These are phyloP conservation scores for Penicillium robsamsonii DNA, from an alignment of 495 filamentous ascomycete genomes.

Conservation along the genomic window DNA sequence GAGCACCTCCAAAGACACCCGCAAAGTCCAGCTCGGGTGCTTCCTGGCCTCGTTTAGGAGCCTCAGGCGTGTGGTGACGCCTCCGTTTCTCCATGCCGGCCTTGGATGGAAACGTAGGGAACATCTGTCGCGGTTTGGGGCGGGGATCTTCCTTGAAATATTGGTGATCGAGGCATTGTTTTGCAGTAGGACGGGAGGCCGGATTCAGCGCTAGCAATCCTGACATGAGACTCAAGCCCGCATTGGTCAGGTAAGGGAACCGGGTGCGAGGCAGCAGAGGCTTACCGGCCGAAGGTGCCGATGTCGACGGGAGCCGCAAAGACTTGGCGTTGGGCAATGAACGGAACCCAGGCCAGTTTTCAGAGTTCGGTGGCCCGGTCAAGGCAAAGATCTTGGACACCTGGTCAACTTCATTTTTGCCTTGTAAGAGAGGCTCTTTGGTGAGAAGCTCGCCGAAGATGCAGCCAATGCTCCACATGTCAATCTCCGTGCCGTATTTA, in stretches of 20 bases:
- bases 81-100: constrained; percentile 86
- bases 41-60: constrained; percentile 74
- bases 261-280: constrained; percentile 56
- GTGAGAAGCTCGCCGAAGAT: constrained; percentile 91
- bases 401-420: constrained; percentile 93
- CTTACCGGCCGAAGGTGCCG: constrained; percentile 24
- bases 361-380: constrained; percentile 83
- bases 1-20: constrained; percentile 79
- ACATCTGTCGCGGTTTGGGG: constrained; percentile 82
- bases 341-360: constrained; percentile 82
- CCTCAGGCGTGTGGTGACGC: constrained; percentile 72
- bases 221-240: constrained; percentile 67
- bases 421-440: constrained; percentile 81
- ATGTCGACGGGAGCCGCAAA: constrained; percentile 66
- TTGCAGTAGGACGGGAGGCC: constrained; percentile 62
- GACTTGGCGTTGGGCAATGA: constrained; percentile 86
- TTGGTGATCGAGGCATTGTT: constrained; percentile 68
- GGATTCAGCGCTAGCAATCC: constrained; percentile 76
- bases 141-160: constrained; percentile 91
- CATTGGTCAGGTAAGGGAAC: constrained; percentile 78
- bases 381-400: constrained; percentile 81
- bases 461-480: constrained; percentile 96
- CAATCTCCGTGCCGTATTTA: constrained; percentile 73
- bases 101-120: constrained; percentile 90
- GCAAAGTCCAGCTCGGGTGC: constrained; percentile 63